Conservation (phyloP, 2,329 filamentous ascomycete species). For the Pseudofabraea citricarpa region DNA sequence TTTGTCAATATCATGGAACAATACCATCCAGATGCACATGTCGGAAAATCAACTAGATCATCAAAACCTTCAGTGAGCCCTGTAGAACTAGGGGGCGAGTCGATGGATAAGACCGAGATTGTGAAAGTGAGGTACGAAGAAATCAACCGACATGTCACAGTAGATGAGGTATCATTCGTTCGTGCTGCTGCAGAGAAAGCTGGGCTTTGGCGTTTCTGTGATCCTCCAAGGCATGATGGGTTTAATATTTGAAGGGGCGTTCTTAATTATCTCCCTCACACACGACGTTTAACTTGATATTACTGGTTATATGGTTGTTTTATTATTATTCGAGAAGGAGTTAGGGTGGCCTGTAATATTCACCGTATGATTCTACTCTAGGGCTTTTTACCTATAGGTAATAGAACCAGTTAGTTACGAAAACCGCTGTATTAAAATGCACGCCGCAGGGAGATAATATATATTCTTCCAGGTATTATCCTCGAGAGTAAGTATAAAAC, state of each 20-base stretch:
- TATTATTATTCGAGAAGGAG: too few species aligned
- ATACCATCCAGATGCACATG: slow-evolving; percentile 75
- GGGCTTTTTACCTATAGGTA: too few species aligned
- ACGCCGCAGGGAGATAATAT: too few species aligned
- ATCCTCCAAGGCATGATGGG: slow-evolving; percentile 37
- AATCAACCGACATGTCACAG: slow-evolving; percentile 67
- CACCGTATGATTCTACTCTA: too few species aligned
- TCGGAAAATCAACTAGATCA: slow-evolving; percentile 60
- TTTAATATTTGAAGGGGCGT: slow-evolving; percentile 18
- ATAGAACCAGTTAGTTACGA: too few species aligned
- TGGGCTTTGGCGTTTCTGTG: slow-evolving; percentile 76
- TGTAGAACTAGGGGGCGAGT: slow-evolving; percentile 14
- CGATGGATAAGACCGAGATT: slow-evolving; percentile 24
- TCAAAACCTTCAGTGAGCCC: slow-evolving; percentile 24
- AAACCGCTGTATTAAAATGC: too few species aligned
- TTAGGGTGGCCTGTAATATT: too few species aligned
- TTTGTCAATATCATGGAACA: slow-evolving; percentile 90
- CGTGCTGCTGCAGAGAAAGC: slow-evolving; percentile 63
- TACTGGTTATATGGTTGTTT: too few species aligned
- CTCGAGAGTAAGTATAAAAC: too few species aligned
- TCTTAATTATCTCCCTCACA: too few species aligned
- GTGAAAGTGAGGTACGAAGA: slow-evolving; percentile 62
- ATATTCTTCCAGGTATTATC: too few species aligned
- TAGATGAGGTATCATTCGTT: slow-evolving; percentile 62
- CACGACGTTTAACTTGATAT: too few species aligned